Evolutionary conservation across 345 rosid species (phyloP), one percentile per base, ranked within the genome.

Genomic region (Rhodomyrtus tomentosa): DNA sequence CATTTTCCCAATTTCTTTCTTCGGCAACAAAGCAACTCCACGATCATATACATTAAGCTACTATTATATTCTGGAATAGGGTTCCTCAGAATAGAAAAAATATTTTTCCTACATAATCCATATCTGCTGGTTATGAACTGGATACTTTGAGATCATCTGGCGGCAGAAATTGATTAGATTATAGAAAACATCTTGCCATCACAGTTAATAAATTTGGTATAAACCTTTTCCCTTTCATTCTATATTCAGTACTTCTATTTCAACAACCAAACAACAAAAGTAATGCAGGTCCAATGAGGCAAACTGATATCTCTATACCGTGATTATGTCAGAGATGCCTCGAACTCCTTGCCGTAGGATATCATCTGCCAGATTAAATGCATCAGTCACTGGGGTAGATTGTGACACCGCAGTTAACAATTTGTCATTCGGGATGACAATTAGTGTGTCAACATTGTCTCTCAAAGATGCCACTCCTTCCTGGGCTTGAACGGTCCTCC

Each of bases 371-470:
- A 97, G 87, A 91, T 95, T 95, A 92, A 96, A 96, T 80, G 99
- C 99, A 87, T 97, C 98, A 16, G 99, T 95, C 80, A 97, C 98
- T 4, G 98, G 98, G 81, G 99, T 95, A 50, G 98, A 92, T 82
- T 84, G 94, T 86, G 98, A 92, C 80, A 97, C 98, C 76, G 98
- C 98, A 62, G 98, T 91, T 88, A 97, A 91, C 86, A 97, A 91
- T 94, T 95, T 97, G 89, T 97, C 99, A 83, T 97, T 97, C 83
- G 99, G 99, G 88, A 97, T 97, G 82, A 97, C 98, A 84, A 97
- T 97, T 40, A 97, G 91, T 0, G 99, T 97, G 86, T 97, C 99
- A 21, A 97, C 99, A 85, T 91, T 94, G 68, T 97, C 96, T 90
- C 98, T 95, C 22, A 97, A 89, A 72, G 98, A 89, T 81, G 95